Percentiles rank a stretch among this genome's conserved stretches.
Conservation (phyloP, 2,329 filamentous ascomycete genomes). For the Cladosporium sp. region DNA sequence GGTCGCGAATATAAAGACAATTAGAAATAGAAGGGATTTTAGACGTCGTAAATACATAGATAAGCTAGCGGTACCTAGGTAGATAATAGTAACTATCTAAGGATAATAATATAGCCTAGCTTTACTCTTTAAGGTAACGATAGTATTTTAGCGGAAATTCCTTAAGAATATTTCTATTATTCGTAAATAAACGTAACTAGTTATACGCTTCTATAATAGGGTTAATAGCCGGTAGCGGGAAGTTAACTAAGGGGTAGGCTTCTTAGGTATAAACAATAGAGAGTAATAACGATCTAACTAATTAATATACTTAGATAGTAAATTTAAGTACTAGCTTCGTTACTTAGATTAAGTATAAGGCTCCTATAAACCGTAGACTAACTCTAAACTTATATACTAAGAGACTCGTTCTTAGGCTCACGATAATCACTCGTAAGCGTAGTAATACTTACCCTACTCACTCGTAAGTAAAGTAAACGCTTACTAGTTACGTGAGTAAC, state of each 20-base stretch:
- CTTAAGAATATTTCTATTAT: too few species aligned
- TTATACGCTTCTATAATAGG: background rate
- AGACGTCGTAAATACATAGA: too few species aligned
- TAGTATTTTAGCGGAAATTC: too few species aligned
- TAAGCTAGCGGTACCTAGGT: too few species aligned
- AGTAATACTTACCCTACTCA: background rate
- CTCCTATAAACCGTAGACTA: background rate
- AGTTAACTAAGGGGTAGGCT: background rate
- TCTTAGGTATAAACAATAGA: background rate
- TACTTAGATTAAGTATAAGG: background rate
- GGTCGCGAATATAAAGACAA: too few species aligned
- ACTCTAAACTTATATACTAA: background rate
- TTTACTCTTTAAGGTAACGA: too few species aligned
- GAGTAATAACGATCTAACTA: too few species aligned
- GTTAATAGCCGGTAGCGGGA: background rate
- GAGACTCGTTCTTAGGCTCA: background rate
- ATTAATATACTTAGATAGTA: too few species aligned
- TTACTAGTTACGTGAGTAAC: background rate
- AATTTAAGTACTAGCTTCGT: background rate
- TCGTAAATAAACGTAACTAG: too few species aligned
- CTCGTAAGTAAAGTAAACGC: background rate
- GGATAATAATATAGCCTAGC: too few species aligned
- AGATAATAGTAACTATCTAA: too few species aligned
- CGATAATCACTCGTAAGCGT: background rate
- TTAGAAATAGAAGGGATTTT: too few species aligned